Base-by-base conservation (phyloP, 2,329 filamentous ascomycete genomes). In the Pestalotiopsis sp. region DNA sequence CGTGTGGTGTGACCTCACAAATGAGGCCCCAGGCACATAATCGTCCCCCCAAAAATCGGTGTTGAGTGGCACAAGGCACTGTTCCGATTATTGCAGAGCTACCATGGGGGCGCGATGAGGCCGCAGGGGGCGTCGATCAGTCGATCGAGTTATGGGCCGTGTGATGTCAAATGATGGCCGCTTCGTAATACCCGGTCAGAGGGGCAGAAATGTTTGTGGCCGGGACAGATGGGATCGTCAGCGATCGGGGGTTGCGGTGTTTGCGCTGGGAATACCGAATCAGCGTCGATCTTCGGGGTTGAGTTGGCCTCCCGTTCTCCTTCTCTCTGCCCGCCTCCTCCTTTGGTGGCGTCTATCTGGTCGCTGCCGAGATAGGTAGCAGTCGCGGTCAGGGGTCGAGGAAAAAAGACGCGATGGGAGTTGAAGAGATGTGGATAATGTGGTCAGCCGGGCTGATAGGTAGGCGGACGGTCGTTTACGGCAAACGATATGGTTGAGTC, bases 61-160 rank as follows among this genome's bases (percentile, higher is more conserved):
- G 38, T 65, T 56, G 62, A 20, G 68, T 66, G 68, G 68, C 66
- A 68, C 68, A 56, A 66, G 68, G 68, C 68, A 68, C 68, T 36
- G 31, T 68, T n/a, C 58, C 62, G 62, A 68, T 17, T 64, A 57
- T 66, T 59, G 68, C 68, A 66, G 58, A 70, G 57, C 60, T 68
- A 70, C 64, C 68, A 68, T 70, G 68, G 56, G 64, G 39, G 68
- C 66, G 58, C 66, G 52, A 52, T 52, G 45, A 61, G 57, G 68
- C 68, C 66, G 63, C 38, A 49, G 58, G 62, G 41, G 66, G 66
- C 59, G 36, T 64, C 27, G 49, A 45, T 64, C 61, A 39, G 39
- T 62, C 59, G 60, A 56, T 38, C 31, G 49, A 49, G 11, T 45
- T 23, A 49, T 45, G 36, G 27, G 41, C n/a, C 45, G 20, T 64